Evolutionary conservation across 192 early-diverging fungal species (phyloP).

Genomic region (Coemansia sp.): DNA sequence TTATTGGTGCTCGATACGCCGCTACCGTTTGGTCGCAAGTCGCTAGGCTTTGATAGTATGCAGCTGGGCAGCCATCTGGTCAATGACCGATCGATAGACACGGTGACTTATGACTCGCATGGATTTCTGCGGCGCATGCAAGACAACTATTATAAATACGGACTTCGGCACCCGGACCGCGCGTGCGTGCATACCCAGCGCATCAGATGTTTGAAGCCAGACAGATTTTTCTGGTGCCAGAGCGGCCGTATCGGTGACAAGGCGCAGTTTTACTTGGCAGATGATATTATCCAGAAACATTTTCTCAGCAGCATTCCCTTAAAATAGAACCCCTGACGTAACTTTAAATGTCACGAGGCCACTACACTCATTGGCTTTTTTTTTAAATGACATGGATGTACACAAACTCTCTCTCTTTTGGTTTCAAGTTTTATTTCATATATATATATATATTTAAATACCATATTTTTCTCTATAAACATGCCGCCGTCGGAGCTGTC

Average conservation of each 20-base stretch:
- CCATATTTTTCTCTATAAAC: background rate
- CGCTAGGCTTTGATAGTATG: constrained; percentile 5
- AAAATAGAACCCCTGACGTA: background rate
- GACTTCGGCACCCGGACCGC: constrained; percentile 16
- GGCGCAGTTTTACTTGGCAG: constrained; percentile 32
- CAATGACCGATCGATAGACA: constrained; percentile 11
- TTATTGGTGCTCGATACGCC: constrained; percentile 23
- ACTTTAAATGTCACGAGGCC: background rate
- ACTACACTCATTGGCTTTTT: background rate
- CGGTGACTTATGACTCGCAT: constrained; percentile 10
- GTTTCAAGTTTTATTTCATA: background rate
- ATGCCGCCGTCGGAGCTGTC: background rate
- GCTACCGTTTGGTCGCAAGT: background rate
- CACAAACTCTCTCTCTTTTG: too few relatives aligned
- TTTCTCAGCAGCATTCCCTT: constrained; percentile 6
- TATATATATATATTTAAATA: background rate
- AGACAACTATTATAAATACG: constrained; percentile 32
- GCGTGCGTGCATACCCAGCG: constrained; percentile 16
- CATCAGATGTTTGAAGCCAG: constrained; percentile 13
- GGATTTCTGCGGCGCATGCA: constrained; percentile 27
- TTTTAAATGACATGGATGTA: too few relatives aligned
- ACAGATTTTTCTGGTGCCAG: constrained; percentile 42
- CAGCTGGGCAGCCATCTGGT: constrained; percentile 6
- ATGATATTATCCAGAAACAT: constrained; percentile 29
- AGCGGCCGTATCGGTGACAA: constrained; percentile 14